Percentiles rank a stretch among this genome's conserved stretches.
Conservation (phyloP, 768 basidiomycete genomes). For the Rossbeevera mucosa region DNA sequence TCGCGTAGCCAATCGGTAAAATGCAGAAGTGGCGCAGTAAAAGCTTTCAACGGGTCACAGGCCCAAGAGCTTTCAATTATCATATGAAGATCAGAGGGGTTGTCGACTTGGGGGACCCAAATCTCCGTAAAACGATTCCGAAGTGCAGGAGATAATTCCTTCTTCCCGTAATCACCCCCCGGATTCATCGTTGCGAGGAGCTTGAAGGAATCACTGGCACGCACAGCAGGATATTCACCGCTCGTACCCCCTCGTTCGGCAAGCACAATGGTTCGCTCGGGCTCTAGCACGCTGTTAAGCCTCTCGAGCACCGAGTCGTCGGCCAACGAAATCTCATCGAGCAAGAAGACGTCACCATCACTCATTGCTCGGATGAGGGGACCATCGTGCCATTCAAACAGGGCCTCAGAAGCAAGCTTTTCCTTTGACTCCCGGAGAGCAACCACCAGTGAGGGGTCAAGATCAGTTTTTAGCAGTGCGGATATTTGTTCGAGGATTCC, state of each 20-base stretch:
- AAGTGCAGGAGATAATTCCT: constrained; percentile 93
- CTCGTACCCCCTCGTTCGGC: constrained; percentile 87
- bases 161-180: constrained; percentile 98
- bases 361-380: constrained; percentile 94
- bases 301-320: constrained; percentile 98
- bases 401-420: constrained; percentile 54
- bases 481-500: constrained; percentile 26
- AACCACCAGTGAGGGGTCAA: constrained; percentile 30
- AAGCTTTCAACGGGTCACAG: constrained; percentile 44
- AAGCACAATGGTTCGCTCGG: constrained; percentile 79
- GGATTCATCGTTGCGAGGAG: constrained; percentile 99
- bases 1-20: constrained; percentile 79
- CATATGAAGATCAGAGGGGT: constrained; percentile 65
- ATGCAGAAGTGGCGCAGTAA: constrained; percentile 61
- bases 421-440: constrained; percentile 41
- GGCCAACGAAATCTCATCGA: constrained; percentile 96
- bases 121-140: constrained; percentile 99
- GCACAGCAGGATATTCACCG: constrained; percentile 60
- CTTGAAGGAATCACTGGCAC: constrained; percentile 69
- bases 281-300: constrained; percentile 95
- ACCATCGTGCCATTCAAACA: constrained; percentile 97
- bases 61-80: constrained; percentile 75
- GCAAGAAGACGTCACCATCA: constrained; percentile 75
- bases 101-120: constrained; percentile 88
- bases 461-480: constrained; percentile 17